Evolutionary conservation across 768 basidiomycete genomes (phyloP).

Genomic region (Suillus weaverae): DNA sequence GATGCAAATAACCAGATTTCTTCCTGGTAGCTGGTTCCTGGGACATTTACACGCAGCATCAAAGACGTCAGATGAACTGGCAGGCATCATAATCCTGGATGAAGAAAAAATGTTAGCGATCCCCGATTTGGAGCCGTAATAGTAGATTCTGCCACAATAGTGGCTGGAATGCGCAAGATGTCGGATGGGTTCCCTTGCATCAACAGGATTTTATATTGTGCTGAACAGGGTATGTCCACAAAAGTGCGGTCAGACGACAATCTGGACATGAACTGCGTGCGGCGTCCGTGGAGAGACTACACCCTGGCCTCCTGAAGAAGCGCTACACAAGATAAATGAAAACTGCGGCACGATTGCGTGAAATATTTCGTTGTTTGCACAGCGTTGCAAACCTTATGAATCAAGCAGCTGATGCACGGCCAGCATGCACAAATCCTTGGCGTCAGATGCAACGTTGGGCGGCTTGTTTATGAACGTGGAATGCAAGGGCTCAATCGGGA

Average conservation of each 20-base stretch:
- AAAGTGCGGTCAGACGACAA: not conserved
- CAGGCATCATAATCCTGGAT: too few species aligned
- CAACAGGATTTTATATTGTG: not conserved
- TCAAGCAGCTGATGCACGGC: not conserved
- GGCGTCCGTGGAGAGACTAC: not conserved
- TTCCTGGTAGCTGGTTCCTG: not conserved
- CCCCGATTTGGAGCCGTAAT: not conserved
- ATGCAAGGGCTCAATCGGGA: not conserved
- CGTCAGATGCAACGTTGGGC: not conserved
- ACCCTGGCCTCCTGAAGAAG: not conserved
- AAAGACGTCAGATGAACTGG: not conserved
- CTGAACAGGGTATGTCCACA: not conserved
- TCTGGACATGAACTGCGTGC: not conserved
- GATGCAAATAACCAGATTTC: constrained; percentile 33
- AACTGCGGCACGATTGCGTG: not conserved
- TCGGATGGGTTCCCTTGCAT: not conserved
- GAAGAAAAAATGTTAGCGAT: not conserved
- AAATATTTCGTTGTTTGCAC: not conserved
- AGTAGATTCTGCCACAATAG: not conserved
- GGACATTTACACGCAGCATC: not conserved
- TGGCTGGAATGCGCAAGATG: not conserved
- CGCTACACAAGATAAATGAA: not conserved
- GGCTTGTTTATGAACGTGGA: not conserved
- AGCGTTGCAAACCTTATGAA: not conserved
- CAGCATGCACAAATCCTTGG: not conserved